Evolutionary conservation across 495 filamentous ascomycete genomes (phyloP).

Genomic region (Evernia prunastri): DNA sequence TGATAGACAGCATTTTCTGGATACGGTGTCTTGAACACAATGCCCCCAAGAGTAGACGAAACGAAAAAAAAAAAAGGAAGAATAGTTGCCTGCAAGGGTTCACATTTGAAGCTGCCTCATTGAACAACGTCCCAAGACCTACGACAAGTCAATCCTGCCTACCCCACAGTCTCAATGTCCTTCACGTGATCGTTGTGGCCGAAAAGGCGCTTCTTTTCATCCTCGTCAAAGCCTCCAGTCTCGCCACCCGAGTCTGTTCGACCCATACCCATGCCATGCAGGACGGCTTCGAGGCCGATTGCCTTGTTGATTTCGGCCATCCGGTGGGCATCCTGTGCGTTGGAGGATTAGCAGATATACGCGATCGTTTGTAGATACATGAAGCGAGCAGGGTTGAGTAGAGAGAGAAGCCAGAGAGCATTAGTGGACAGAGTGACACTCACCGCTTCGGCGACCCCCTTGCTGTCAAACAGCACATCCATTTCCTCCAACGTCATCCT

Average conservation of each 20-base stretch:
- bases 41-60: too few relatives aligned
- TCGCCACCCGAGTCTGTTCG: background rate
- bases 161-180: background rate
- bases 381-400: background rate
- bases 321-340: background rate
- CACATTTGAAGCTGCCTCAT: too few relatives aligned
- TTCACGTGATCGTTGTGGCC: background rate
- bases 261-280: conserved; percentile 12
- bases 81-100: too few relatives aligned
- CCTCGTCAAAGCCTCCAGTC: conserved; percentile 1
- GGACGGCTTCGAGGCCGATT: conserved; percentile 50
- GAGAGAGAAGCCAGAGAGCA: background rate
- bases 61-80: too few relatives aligned
- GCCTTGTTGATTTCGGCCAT: conserved; percentile 69
- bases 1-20: too few relatives aligned
- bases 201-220: conserved; percentile 4
- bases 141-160: background rate
- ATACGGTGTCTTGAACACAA: too few relatives aligned
- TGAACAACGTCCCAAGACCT: too few relatives aligned
- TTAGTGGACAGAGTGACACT: conserved; percentile 20
- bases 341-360: background rate
- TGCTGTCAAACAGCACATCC: conserved; percentile 33
- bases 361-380: conserved; percentile 19
- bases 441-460: conserved; percentile 33
- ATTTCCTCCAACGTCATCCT: conserved; percentile 49